A percentile compares a stretch with the other conserved stretches of the same genome.
Conservation (phyloP, 805 yeast species). For the Saccharomyces kudriavzevii region DNA sequence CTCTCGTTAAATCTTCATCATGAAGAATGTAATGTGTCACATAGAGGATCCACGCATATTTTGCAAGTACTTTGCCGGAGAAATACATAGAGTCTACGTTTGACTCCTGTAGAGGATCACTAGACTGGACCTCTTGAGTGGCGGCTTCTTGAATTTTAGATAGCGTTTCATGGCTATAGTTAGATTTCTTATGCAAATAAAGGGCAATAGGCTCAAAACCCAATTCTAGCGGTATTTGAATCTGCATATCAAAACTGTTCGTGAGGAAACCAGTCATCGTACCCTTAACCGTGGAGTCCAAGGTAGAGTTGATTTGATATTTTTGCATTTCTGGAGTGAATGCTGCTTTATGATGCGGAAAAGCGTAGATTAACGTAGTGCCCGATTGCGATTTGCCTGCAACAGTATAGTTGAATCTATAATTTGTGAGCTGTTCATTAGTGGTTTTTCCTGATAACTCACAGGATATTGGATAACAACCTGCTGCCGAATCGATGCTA, state of each 20-base stretch:
- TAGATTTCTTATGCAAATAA: slow-evolving; percentile 21
- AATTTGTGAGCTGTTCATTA: slow-evolving; percentile 32
- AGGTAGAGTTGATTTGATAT: slow-evolving; percentile 12
- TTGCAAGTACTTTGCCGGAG: slow-evolving; percentile 80
- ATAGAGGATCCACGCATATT: slow-evolving; percentile 79
- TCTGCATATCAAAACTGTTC: slow-evolving; percentile 33
- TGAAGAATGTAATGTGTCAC: slow-evolving; percentile 59
- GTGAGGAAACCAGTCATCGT: slow-evolving; percentile 39
- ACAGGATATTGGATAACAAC: slow-evolving; percentile 47
- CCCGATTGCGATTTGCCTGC: slow-evolving; percentile 42
- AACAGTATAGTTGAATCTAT: slow-evolving; percentile 37
- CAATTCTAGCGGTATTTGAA: slow-evolving; percentile 37
- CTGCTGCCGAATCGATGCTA: slow-evolving; percentile 53
- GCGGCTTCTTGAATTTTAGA: slow-evolving; percentile 31
- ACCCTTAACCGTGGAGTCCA: slow-evolving; percentile 47
- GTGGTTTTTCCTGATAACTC: slow-evolving; percentile 36
- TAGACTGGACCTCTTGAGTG: slow-evolving; percentile 20
- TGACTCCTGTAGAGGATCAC: slow-evolving; percentile 30
- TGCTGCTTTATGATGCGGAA: slow-evolving; percentile 56
- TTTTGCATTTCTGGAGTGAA: slow-evolving; percentile 30
- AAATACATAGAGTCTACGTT: slow-evolving; percentile 79
- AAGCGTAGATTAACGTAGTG: slow-evolving; percentile 45
- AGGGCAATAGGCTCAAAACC: slow-evolving; percentile 39
- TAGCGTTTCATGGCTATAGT: slow-evolving; percentile 28
- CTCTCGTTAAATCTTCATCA: slow-evolving; percentile 44